Percentiles rank a stretch among this genome's conserved stretches.
phyloP scores from a whole-genome alignment of 345 rosid species.

The Bruguiera parviflora region DNA sequence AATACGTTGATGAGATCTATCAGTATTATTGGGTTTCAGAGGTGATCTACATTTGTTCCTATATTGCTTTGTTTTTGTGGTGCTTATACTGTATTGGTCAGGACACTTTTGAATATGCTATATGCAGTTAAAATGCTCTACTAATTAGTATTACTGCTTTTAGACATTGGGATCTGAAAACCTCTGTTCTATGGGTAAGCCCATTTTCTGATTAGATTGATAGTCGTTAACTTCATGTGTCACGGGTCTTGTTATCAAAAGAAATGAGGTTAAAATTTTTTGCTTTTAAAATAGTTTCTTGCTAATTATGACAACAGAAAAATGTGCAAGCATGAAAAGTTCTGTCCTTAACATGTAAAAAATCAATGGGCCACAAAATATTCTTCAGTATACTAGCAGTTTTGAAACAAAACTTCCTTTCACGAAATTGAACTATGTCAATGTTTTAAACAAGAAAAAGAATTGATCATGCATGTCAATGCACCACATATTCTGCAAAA shows the following conservation, averaged over 20 bases:
- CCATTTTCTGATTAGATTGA: background rate
- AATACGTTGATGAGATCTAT: slow-evolving; percentile 90
- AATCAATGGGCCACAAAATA: too few species aligned
- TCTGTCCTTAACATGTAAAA: too few species aligned
- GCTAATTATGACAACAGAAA: too few species aligned
- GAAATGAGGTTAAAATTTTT: too few species aligned
- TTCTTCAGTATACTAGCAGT: too few species aligned
- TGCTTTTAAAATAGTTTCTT: too few species aligned
- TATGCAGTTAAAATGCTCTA: background rate
- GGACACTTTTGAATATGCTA: background rate
- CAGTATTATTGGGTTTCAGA: slow-evolving; percentile 83
- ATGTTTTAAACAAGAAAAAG: too few species aligned
- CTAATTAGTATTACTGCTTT: background rate
- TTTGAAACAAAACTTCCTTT: too few species aligned
- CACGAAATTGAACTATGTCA: too few species aligned
- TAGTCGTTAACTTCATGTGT: background rate
- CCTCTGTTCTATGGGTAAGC: background rate
- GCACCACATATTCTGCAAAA: too few species aligned
- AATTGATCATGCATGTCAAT: too few species aligned
- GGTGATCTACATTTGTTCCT: slow-evolving; percentile 39
- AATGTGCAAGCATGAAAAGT: too few species aligned
- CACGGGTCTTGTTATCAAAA: background rate
- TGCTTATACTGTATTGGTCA: slow-evolving; percentile 2
- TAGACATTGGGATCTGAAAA: background rate
- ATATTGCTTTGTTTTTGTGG: background rate